Evolutionary conservation across 176 grass and related monocot genomes (phyloP).

Genomic region (Musa schizocarpa): DNA sequence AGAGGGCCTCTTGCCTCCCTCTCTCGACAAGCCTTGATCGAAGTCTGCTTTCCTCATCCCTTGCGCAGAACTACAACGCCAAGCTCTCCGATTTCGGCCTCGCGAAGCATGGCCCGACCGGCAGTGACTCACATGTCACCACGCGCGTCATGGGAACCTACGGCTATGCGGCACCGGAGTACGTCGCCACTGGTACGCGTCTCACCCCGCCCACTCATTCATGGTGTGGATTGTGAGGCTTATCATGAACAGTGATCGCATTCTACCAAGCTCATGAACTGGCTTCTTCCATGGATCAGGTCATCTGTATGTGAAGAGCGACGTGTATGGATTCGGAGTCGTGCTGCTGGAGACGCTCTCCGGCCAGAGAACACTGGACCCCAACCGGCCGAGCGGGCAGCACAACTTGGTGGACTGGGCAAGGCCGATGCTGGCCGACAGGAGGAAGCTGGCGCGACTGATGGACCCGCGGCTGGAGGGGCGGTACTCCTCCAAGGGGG

Average conservation of each 20-base stretch:
- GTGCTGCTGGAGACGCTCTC: not conserved
- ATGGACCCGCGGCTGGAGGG: not conserved
- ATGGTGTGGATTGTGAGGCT: too few species aligned
- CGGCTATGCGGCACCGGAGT: not conserved
- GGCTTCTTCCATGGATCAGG: not conserved
- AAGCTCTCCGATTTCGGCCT: constrained; percentile 9
- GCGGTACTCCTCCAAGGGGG: not conserved
- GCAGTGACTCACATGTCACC: not conserved
- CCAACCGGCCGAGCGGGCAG: not conserved
- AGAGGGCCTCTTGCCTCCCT: too few species aligned
- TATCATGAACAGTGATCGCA: too few species aligned
- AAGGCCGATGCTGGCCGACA: constrained; percentile 3
- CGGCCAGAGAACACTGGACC: not conserved
- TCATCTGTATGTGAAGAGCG: constrained; percentile 3
- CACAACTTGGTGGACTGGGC: not conserved
- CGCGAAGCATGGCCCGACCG: not conserved
- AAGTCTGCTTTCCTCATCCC: too few species aligned
- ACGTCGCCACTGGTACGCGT: constrained; percentile 7
- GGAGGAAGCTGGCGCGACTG: constrained; percentile 3
- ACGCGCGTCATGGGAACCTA: constrained; percentile 3
- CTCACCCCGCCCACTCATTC: not conserved
- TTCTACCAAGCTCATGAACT: too few species aligned
- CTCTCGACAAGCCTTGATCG: too few species aligned
- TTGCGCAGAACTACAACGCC: not conserved
- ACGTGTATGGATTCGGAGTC: constrained; percentile 8